These are phyloP conservation scores for Rostrohypoxylon terebratum DNA, from an alignment of 495 filamentous ascomycete genomes.

Conservation along the genomic window DNA sequence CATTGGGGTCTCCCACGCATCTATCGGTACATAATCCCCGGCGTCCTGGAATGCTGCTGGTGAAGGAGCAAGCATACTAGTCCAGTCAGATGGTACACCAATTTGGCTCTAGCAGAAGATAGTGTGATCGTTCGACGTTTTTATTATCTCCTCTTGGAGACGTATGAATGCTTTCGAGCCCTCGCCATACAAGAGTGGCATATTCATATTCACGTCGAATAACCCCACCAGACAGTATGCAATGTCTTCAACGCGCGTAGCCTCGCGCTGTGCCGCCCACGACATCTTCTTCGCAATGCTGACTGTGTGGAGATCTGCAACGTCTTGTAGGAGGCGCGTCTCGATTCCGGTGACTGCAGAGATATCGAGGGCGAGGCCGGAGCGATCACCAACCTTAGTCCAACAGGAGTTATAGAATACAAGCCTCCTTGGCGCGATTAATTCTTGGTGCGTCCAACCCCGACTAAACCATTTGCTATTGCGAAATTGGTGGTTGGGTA, in stretches of 20 bases:
- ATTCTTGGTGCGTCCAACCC: slow-evolving; percentile 58
- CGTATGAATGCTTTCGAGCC: slow-evolving; percentile 47
- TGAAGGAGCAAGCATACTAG: slow-evolving; percentile 30
- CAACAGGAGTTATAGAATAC: slow-evolving; percentile 51
- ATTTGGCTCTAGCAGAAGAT: slow-evolving; percentile 41
- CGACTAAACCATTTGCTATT: slow-evolving; percentile 52
- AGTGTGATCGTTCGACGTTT: slow-evolving; percentile 40
- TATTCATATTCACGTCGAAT: slow-evolving; percentile 49
- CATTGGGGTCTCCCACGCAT: slow-evolving; percentile 18
- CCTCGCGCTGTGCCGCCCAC: slow-evolving; percentile 42
- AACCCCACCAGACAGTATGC: slow-evolving; percentile 51
- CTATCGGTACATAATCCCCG: slow-evolving; percentile 12
- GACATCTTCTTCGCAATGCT: slow-evolving; percentile 46
- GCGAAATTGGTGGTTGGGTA: slow-evolving; percentile 1
- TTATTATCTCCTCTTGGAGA: slow-evolving; percentile 49
- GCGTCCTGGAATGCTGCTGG: slow-evolving; percentile 18
- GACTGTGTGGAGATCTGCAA: slow-evolving; percentile 25
- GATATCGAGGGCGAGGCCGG: slow-evolving; percentile 38
- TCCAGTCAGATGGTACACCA: slow-evolving; percentile 14
- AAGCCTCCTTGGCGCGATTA: slow-evolving; percentile 49
- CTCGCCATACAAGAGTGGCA: slow-evolving; percentile 51
- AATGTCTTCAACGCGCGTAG: slow-evolving; percentile 44
- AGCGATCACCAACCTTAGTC: slow-evolving; percentile 48
- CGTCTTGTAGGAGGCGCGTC: slow-evolving; percentile 27
- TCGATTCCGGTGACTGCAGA: slow-evolving; percentile 51